Percentiles rank a stretch among this genome's conserved stretches.
Evolutionary conservation across 192 early-diverging fungal genomes (phyloP).

Genomic region (Cetraspora pellucida): DNA sequence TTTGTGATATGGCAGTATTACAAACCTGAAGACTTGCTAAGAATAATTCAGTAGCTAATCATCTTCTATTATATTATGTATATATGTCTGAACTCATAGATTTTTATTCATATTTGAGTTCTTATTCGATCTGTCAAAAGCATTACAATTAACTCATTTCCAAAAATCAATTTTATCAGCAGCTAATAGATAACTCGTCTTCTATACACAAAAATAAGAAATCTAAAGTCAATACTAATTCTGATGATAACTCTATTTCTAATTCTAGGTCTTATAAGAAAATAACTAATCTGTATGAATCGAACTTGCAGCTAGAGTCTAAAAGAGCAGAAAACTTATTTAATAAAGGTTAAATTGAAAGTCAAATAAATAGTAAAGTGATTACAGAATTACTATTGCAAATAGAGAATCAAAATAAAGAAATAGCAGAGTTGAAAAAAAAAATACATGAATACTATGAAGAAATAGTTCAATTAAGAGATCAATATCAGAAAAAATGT

Average conservation of each 20-base stretch:
- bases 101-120: background rate
- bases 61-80: background rate
- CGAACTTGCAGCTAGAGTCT: background rate
- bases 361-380: too few species aligned
- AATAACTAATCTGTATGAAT: background rate
- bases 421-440: conserved; percentile 1
- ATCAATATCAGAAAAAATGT: conserved; percentile 2
- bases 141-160: conserved; percentile 2
- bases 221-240: background rate
- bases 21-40: conserved; percentile 17
- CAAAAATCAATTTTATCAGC: background rate
- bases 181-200: background rate
- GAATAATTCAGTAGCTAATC: background rate
- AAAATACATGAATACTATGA: background rate
- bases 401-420: background rate
- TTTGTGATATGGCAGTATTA: too few species aligned
- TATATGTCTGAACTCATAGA: background rate
- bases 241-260: background rate
- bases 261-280: background rate
- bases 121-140: background rate
- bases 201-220: background rate
- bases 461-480: background rate
- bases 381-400: too few species aligned
- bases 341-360: background rate
- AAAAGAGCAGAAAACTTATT: background rate